Base-by-base conservation (phyloP, 2,329 filamentous ascomycete species). In the Seiridium unicorne region DNA sequence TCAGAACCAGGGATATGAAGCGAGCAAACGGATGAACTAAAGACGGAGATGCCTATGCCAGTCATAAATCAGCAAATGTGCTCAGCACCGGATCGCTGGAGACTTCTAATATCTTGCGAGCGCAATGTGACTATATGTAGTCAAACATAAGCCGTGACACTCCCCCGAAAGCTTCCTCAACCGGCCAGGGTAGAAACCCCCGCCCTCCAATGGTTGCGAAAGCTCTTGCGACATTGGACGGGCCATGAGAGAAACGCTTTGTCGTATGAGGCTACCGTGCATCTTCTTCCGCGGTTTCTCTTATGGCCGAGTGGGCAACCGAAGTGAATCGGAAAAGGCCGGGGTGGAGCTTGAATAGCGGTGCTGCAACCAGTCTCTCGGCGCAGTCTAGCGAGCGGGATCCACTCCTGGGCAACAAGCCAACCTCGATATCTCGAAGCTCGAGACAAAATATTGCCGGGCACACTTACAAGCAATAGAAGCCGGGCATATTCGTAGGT, bases 281-380 rank as follows among this genome's bases (percentile, higher is more conserved):
- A 26, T 26, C 18, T 26, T 26, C 18, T 26, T 26, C 18, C 40
- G 42, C 40, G 36, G 53, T 32, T 18, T 46, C 26, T 34, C 35
- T 31, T 46, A 46, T 35, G 54, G 31, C 54, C 54, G 54, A 57
- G 54, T 46, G 54, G 40, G 54, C n/a, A 9, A n/a, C 54, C 26
- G 44, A 55, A 11, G 26, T 32, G 26, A n/a, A n/a, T 57, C 54
- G 54, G 54, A 42, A 57, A 46, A 47, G 54, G 42, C 44, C 35
- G 54, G 54, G 32, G 10, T 13, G 34, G 11, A 34, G 13, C 31
- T 18, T n/a, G n/a, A 18, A 53, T 36, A 38, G 31, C 18, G 35
- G 32, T 6, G 5, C 38, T 42, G 38, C 13, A 53, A 32, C 49
- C 49, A 53, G 48, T 32, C 31, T 36, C 34, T 53, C 49, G 49